Percentiles rank a stretch among this genome's conserved stretches.
Conservation (phyloP, 169 alveolate species). For the Babesia bovis region DNA sequence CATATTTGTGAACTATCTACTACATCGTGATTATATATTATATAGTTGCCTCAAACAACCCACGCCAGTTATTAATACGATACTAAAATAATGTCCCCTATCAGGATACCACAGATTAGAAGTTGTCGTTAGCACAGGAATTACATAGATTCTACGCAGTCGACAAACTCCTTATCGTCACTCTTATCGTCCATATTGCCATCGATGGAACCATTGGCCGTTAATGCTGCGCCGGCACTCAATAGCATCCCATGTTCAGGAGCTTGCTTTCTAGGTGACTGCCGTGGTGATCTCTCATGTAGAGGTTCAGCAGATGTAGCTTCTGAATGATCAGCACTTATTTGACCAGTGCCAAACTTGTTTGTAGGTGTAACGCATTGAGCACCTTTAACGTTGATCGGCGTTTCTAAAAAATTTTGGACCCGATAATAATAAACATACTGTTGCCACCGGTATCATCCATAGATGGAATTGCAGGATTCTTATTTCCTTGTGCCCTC, state of each 20-base stretch:
- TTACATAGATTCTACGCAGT: slow-evolving; percentile 4
- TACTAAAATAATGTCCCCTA: too few species aligned
- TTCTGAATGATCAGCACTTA: not conserved
- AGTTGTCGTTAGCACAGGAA: too few species aligned
- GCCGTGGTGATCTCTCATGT: not conserved
- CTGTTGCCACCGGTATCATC: slow-evolving; percentile 3
- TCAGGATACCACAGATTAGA: too few species aligned
- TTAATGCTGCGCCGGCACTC: too few species aligned
- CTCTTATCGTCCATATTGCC: not conserved
- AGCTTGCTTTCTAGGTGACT: too few species aligned
- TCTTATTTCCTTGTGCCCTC: slow-evolving; percentile 16
- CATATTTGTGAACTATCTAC: too few species aligned
- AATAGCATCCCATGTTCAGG: too few species aligned
- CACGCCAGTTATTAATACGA: too few species aligned
- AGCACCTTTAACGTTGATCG: not conserved
- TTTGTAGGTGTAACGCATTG: not conserved
- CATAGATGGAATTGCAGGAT: not conserved
- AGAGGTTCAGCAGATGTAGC: not conserved
- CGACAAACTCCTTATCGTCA: slow-evolving; percentile 5
- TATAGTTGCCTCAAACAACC: too few species aligned
- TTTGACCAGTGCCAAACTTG: not conserved
- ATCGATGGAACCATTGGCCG: too few species aligned
- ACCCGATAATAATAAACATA: not conserved
- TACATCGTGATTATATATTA: too few species aligned
- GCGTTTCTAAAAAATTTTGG: not conserved